These are phyloP conservation scores for Fulvia fulva DNA, from an alignment of 2,329 filamentous ascomycete species.

Conservation along the genomic window DNA sequence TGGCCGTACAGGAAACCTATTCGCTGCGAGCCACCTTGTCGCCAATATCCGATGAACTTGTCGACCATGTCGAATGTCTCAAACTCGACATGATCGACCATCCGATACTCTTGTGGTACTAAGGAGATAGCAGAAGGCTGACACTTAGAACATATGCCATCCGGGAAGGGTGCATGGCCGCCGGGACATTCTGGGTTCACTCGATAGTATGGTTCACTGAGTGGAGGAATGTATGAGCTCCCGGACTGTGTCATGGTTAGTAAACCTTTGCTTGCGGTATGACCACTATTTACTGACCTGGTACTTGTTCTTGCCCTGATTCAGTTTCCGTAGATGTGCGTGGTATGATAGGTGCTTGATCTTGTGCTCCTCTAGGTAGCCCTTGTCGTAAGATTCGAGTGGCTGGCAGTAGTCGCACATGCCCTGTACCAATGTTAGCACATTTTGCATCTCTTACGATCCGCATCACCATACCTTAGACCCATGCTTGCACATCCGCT, in stretches of 20 bases:
- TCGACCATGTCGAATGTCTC: constrained; percentile 80
- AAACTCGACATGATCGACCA: constrained; percentile 98
- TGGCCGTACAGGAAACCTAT: constrained; percentile 87
- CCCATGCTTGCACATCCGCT: constrained; percentile 90
- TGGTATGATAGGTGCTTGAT: constrained; percentile 99
- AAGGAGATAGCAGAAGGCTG: constrained; percentile 95
- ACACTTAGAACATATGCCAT: constrained; percentile 96
- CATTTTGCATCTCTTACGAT: background rate
- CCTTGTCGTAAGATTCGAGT: constrained; percentile 85
- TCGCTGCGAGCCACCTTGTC: constrained; percentile 76
- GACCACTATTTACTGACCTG: constrained; percentile 48
- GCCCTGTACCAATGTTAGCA: constrained; percentile 47
- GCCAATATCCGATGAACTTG: constrained; percentile 87
- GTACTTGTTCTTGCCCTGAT: constrained; percentile 92
- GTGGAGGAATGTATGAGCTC: constrained; percentile 90
- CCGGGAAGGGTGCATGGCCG: constrained; percentile 88
- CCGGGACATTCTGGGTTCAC: constrained; percentile 87
- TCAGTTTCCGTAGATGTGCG: constrained; percentile 88
- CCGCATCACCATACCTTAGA: constrained; percentile 53
- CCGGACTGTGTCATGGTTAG: constrained; percentile 52
- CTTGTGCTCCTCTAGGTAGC: constrained; percentile 89
- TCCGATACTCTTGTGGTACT: constrained; percentile 88
- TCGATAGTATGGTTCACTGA: constrained; percentile 88
- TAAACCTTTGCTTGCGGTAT: background rate
- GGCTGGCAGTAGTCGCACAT: constrained; percentile 99